A percentile compares a stretch with the other conserved stretches of the same genome.
Conservation (phyloP, 2,329 filamentous ascomycete species). For the Arthrobotrys sphaeroides region DNA sequence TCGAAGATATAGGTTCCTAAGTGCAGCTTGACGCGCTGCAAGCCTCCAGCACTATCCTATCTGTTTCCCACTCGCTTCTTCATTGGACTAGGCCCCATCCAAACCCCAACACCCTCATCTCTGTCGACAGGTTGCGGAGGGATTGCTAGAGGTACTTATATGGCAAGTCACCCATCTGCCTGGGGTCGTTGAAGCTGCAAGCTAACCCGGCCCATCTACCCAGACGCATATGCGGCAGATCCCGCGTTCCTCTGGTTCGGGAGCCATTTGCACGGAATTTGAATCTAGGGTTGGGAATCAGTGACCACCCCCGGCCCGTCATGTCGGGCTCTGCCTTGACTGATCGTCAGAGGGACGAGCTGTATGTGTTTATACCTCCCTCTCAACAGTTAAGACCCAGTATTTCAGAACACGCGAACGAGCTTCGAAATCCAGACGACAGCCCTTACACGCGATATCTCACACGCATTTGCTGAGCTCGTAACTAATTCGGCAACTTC, state of each 20-base stretch:
- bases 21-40: neutral
- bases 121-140: neutral
- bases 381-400: neutral
- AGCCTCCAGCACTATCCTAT: neutral
- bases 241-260: neutral
- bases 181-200: neutral
- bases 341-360: constrained; percentile 52
- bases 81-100: neutral
- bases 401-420: neutral
- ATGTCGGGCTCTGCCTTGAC: constrained; percentile 46
- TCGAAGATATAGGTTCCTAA: constrained; percentile 22
- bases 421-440: neutral
- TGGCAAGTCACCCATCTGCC: neutral
- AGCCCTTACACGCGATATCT: neutral
- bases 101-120: neutral
- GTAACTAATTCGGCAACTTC: neutral
- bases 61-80: neutral
- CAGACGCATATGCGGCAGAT: neutral
- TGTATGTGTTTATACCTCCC: constrained; percentile 29
- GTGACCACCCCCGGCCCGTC: neutral
- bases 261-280: neutral
- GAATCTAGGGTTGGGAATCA: neutral
- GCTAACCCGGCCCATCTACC: neutral
- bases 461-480: neutral
- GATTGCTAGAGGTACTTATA: neutral